Evolutionary conservation across 2,329 filamentous ascomycete genomes (phyloP).

Genomic region (Gnomoniopsis sp.): DNA sequence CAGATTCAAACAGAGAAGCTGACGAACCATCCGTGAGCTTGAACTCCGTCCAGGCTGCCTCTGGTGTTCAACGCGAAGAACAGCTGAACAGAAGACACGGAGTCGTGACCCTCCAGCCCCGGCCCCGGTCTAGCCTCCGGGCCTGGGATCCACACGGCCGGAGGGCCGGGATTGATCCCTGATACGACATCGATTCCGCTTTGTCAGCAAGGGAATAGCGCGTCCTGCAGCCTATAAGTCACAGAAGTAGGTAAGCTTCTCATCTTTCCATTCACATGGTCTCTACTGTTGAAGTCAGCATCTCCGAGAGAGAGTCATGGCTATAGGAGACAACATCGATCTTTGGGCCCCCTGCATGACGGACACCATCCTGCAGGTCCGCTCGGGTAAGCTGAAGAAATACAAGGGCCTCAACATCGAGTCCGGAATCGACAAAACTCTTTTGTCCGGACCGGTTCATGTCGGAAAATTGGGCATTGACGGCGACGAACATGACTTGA

Average conservation of each 20-base stretch:
- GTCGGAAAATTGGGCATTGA: constrained; percentile 50
- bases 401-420: constrained; percentile 48
- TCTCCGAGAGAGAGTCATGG: background rate
- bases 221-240: too few species aligned
- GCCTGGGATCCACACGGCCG: too few species aligned
- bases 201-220: too few species aligned
- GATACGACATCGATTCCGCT: background rate
- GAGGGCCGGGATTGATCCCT: too few species aligned
- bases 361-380: constrained; percentile 54
- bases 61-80: too few species aligned
- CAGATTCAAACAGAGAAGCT: too few species aligned
- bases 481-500: constrained; percentile 59
- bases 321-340: constrained; percentile 27
- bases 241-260: too few species aligned
- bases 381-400: constrained; percentile 53
- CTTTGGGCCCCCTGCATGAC: constrained; percentile 39
- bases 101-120: too few species aligned
- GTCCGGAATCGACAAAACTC: constrained; percentile 55
- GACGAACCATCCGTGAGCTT: too few species aligned
- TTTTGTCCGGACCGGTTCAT: constrained; percentile 39
- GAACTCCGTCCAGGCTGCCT: too few species aligned
- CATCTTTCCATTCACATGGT: background rate
- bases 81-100: too few species aligned
- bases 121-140: too few species aligned
- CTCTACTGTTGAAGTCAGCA: background rate